A percentile compares a stretch with the other conserved stretches of the same genome.
Evolutionary conservation across 345 rosid genomes (phyloP).

Genomic region (Lepidium aucheri): DNA sequence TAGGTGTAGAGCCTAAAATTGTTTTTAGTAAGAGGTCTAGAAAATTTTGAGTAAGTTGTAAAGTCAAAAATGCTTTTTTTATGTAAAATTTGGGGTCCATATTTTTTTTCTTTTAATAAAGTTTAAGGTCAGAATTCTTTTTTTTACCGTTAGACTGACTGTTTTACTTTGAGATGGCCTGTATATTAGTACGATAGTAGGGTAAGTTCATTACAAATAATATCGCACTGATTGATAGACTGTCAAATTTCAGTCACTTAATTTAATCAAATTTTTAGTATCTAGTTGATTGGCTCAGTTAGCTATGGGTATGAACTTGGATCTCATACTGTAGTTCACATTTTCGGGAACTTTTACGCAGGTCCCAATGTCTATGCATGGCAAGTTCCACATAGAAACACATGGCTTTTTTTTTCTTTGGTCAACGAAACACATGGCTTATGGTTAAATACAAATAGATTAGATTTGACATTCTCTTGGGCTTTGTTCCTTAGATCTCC

Average conservation of each 20-base stretch:
- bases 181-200: neutral
- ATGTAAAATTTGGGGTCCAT: too few species aligned
- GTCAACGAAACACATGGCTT: conserved; percentile 21
- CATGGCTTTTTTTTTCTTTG: too few species aligned
- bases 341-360: neutral
- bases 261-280: neutral
- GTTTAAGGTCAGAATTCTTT: too few species aligned
- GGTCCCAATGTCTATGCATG: conserved; percentile 12
- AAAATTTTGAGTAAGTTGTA: too few species aligned
- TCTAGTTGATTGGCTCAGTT: neutral
- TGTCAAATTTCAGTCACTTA: neutral
- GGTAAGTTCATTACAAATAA: neutral
- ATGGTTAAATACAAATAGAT: neutral
- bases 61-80: too few species aligned
- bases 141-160: too few species aligned
- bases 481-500: neutral
- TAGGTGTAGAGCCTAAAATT: too few species aligned
- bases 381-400: conserved; percentile 17
- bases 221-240: neutral
- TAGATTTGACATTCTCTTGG: conserved; percentile 1
- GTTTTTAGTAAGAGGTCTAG: too few species aligned
- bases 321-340: conserved; percentile 4
- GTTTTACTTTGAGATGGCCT: too few species aligned
- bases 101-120: too few species aligned
- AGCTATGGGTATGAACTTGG: conserved; percentile 12